phyloP scores from a whole-genome alignment of 352 stramenopile species.

The Globisporangium perplexum region DNA sequence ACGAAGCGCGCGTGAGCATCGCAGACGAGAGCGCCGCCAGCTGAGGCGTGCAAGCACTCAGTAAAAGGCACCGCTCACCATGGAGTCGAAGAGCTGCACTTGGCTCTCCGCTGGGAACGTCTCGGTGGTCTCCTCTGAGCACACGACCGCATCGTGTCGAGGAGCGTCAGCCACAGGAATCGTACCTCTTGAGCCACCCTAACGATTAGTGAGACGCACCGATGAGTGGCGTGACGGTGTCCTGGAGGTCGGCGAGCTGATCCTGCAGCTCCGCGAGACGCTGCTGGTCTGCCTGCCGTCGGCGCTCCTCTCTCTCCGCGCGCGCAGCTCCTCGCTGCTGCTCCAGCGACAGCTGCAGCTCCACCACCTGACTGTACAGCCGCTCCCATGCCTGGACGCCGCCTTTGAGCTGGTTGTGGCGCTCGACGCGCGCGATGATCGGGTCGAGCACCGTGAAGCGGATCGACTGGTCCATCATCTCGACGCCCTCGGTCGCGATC shows the following conservation, averaged over 20 bases:
- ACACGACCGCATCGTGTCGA: not conserved
- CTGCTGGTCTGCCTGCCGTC: slow-evolving; percentile 22
- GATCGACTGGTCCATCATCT: slow-evolving; percentile 73
- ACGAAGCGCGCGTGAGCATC: too few relatives aligned
- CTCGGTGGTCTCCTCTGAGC: slow-evolving; percentile 34
- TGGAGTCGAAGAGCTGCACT: slow-evolving; percentile 52
- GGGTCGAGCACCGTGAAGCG: slow-evolving; percentile 74
- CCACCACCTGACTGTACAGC: slow-evolving; percentile 21
- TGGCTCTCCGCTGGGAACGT: slow-evolving; percentile 23
- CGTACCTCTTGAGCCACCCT: not conserved
- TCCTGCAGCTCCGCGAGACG: slow-evolving; percentile 32
- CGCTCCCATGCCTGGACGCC: slow-evolving; percentile 28
- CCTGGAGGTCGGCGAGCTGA: slow-evolving; percentile 32
- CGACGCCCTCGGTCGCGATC: slow-evolving; percentile 46
- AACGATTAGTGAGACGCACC: slow-evolving; percentile 22
- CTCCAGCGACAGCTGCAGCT: slow-evolving; percentile 19
- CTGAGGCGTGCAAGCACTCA: too few relatives aligned
- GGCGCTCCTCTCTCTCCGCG: slow-evolving; percentile 29
- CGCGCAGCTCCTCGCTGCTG: slow-evolving; percentile 27
- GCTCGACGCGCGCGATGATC: slow-evolving; percentile 42
- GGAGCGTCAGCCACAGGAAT: too few relatives aligned
- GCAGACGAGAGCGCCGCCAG: too few relatives aligned
- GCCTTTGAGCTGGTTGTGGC: slow-evolving; percentile 34
- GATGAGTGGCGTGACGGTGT: slow-evolving; percentile 31
- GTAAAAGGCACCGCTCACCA: slow-evolving; percentile 25